phyloP scores from a whole-genome alignment of 2,329 filamentous ascomycete genomes.

The Catunica adiposa region DNA sequence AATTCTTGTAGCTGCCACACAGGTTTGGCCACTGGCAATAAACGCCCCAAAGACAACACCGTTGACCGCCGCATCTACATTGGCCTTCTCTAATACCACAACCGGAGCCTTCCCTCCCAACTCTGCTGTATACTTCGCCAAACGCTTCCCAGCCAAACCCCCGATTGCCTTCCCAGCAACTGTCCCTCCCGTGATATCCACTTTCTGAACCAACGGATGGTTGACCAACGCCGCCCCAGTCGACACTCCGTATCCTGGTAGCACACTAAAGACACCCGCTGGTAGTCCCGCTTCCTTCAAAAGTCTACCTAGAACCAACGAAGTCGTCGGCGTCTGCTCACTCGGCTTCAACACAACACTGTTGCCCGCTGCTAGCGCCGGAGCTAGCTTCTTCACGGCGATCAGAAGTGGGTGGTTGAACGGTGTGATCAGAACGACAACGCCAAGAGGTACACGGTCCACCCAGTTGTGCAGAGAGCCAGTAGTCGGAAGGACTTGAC shows the following conservation, averaged over 20 bases:
- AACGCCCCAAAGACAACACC: slow-evolving; percentile 29
- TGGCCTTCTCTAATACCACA: slow-evolving; percentile 49
- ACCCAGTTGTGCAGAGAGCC: slow-evolving; percentile 31
- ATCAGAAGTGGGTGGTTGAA: slow-evolving; percentile 37
- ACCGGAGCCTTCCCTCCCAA: slow-evolving; percentile 51
- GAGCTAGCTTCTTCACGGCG: slow-evolving; percentile 30
- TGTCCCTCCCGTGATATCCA: slow-evolving; percentile 63
- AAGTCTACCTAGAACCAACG: slow-evolving; percentile 29
- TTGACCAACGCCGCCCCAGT: slow-evolving; percentile 49
- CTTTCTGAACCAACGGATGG: slow-evolving; percentile 52
- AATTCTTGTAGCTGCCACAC: slow-evolving; percentile 42
- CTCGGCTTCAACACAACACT: slow-evolving; percentile 36
- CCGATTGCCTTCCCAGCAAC: slow-evolving; percentile 56
- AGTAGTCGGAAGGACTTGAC: slow-evolving; percentile 30
- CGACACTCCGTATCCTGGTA: slow-evolving; percentile 54
- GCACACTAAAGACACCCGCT: slow-evolving; percentile 55
- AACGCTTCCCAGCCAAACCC: slow-evolving; percentile 43
- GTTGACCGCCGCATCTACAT: slow-evolving; percentile 46
- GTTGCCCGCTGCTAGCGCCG: slow-evolving; percentile 32
- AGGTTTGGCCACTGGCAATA: slow-evolving; percentile 40
- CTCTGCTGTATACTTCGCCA: slow-evolving; percentile 49
- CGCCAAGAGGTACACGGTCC: slow-evolving; percentile 33
- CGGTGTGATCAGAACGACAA: slow-evolving; percentile 38
- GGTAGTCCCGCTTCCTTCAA: slow-evolving; percentile 59
- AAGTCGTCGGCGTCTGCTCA: slow-evolving; percentile 35